Conservation (phyloP, 176 grass and related monocot species). For the Typha latifolia region DNA sequence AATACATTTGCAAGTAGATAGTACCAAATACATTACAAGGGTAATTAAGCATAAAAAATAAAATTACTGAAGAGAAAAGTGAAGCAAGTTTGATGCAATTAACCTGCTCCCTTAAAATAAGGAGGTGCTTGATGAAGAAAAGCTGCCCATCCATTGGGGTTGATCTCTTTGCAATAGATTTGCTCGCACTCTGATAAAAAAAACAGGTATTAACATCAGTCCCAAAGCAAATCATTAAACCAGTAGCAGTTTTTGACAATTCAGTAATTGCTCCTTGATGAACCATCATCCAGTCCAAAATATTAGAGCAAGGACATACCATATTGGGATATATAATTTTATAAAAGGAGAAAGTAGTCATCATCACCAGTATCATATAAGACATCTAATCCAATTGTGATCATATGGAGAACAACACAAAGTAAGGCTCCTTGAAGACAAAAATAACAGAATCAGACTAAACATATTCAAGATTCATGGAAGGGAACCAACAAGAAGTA, state of each 20-base stretch:
- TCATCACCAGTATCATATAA: too few species aligned
- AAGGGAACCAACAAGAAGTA: too few species aligned
- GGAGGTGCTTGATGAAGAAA: slow-evolving; percentile 95
- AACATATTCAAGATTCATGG: too few species aligned
- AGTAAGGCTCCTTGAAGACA: too few species aligned
- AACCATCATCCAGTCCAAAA: too few species aligned
- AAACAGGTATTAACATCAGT: not conserved
- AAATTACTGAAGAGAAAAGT: not conserved
- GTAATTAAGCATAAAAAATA: not conserved
- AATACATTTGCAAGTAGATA: slow-evolving; percentile 13
- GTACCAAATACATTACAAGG: slow-evolving; percentile 10
- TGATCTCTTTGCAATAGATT: slow-evolving; percentile 75
- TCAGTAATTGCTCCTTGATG: not conserved
- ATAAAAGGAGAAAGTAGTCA: too few species aligned
- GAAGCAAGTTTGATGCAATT: slow-evolving; percentile 12
- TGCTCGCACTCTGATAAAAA: slow-evolving; percentile 73
- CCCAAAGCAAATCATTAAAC: not conserved
- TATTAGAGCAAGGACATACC: too few species aligned
- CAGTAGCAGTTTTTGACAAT: not conserved
- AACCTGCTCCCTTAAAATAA: slow-evolving; percentile 95
- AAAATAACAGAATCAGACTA: too few species aligned
- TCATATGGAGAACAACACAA: too few species aligned
- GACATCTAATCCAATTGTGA: too few species aligned
- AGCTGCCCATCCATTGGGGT: slow-evolving; percentile 82
- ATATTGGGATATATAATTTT: too few species aligned